Evolutionary conservation across 305 asterid genomes (phyloP), one percentile per base, ranked within the genome.

Genomic region (Fraxinus velutina): DNA sequence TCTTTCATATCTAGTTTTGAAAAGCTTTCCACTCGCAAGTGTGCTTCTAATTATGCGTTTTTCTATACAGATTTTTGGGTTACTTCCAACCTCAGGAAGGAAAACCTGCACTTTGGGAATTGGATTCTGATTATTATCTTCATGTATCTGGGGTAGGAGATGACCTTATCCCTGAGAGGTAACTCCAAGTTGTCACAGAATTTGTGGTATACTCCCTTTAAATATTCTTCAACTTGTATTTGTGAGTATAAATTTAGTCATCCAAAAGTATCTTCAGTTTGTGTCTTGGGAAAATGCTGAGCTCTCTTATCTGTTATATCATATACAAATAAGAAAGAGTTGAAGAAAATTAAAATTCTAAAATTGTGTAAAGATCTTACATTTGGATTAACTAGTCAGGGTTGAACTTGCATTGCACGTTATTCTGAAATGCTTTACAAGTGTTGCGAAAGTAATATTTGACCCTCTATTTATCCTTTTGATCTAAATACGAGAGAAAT

Each of bases 121-220:
- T 96, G 90, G 99, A 96, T 88, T 94, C 98, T 78, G 99, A 96
- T 90, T 96, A 96, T 87, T 96, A 96, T 89, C 99, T 94, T 85
- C 99, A 96, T 81, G 97, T 94, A 70, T 96, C 98, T 75, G 98
- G 98, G 76, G 87, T 91, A 73, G 97, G 97, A 81, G 98, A 94
- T 81, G 97, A 96, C 88, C 80, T 92, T 79, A 73, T 92, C 79
- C 97, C 96, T 47, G 91, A 93, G 76, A 89, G 92, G 94, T 90
- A 88, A 80, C 55, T 62, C 73, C 64, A 44, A 68, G 57, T 72
- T 80, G 64, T 60, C 12, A n/a, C 13, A 17, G 33, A 15, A 15
- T 71, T 32, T 15, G 44, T 1, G 75, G 22, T 57, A 75, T 55
- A 29, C 60, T 27, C 37, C 39, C 24, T 73, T 79, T 39, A 80